Evolutionary conservation across 2,329 filamentous ascomycete genomes (phyloP), one percentile per base, ranked within the genome.

Genomic region (Massarina eburnea): DNA sequence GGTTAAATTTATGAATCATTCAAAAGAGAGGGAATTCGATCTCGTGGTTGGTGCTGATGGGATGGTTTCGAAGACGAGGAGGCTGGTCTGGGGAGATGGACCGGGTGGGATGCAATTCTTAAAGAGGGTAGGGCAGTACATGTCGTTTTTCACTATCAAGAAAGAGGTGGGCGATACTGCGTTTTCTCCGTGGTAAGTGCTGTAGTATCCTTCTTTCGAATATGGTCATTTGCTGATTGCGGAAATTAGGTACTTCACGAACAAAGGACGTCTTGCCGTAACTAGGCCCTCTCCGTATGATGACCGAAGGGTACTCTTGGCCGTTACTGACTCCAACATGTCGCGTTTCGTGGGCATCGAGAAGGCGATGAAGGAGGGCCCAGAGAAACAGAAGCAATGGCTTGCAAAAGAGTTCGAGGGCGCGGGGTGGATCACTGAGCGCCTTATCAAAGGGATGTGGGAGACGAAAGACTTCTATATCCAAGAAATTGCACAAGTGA

Each of bases 381-480:
- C 46, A 7, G 34, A 56, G 17, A 51, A 42, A 19, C 48, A 65
- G 37, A 55, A 62, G 50, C 44, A 37, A n/a, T 58, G 60, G 57
- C 48, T 60, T 17, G 56, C 49, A 21, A 52, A 48, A 3, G 48
- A 59, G 7, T 74, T 71, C 30, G 47, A 55, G 1, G 68, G 61
- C 15, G 67, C 65, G 0, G 73, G 73, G 1, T 75, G 71, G 65
- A 50, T 72, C 43, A 54, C 57, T 0, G 59, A 70, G 3, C 61
- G 70, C 1, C 57, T 73, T 2, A 38, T 77, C 0, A 48, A 63
- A 7, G 72, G 57, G 1, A 73, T 78, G 71, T 55, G 66, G 22
- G 57, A 56, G 1, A 57, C 68, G 0, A 54, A 71, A 0, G 71
- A 78, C 45, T 77, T 75, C 51, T 78, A 78, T 54, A 72, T 69